phyloP scores from a whole-genome alignment of 805 yeast genomes.

The Candida pini region DNA sequence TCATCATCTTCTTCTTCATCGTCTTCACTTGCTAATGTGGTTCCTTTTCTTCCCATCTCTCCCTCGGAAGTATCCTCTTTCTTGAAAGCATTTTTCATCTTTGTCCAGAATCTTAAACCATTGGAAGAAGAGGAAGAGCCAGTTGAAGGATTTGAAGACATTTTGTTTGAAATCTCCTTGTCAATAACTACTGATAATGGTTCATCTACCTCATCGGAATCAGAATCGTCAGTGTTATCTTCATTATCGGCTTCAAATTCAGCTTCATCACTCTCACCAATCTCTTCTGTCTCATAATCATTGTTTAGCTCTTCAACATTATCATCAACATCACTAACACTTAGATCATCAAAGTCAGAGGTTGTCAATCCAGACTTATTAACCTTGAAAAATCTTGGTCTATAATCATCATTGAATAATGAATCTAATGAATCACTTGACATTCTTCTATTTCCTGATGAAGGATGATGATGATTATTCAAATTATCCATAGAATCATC shows the following conservation, averaged over 20 bases:
- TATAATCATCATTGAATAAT: conserved; percentile 17
- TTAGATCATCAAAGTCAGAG: conserved; percentile 13
- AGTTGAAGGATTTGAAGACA: not conserved
- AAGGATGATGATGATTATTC: not conserved
- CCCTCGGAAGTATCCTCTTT: not conserved
- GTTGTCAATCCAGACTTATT: conserved; percentile 13
- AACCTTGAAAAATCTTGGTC: conserved; percentile 16
- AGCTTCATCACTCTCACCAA: conserved; percentile 3
- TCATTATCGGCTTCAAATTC: conserved; percentile 2
- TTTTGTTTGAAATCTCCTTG: conserved; percentile 1
- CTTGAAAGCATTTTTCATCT: not conserved
- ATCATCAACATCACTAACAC: conserved; percentile 1
- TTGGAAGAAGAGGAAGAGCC: not conserved
- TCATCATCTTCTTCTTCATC: conserved; percentile 24
- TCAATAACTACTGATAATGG: conserved; percentile 11
- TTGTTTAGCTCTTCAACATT: conserved; percentile 5
- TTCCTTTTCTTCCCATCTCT: too few species aligned
- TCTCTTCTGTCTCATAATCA: conserved; percentile 3
- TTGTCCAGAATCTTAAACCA: not conserved
- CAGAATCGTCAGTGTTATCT: conserved; percentile 7
- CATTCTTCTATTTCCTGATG: conserved; percentile 11
- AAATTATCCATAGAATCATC: conserved; percentile 6
- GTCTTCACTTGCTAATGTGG: not conserved
- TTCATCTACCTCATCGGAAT: conserved; percentile 19
- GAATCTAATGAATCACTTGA: conserved; percentile 27